Conservation (phyloP, 805 yeast species). For the Henningerozyma blattae region DNA sequence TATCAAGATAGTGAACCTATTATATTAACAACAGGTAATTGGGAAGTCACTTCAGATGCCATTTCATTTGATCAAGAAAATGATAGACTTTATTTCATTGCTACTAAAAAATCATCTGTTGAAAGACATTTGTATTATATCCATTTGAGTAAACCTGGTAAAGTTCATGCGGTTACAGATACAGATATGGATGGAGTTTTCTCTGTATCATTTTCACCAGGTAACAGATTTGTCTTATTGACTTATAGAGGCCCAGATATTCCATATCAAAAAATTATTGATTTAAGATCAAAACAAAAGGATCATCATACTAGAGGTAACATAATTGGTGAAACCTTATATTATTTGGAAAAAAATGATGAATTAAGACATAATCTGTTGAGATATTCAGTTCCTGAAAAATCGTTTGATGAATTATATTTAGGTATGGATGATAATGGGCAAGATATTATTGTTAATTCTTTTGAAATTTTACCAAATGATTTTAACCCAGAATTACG, state of each 20-base stretch:
- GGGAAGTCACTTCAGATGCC: slow-evolving; percentile 83
- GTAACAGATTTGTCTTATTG: slow-evolving; percentile 58
- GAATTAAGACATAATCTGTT: slow-evolving; percentile 28
- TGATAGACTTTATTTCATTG: slow-evolving; percentile 45
- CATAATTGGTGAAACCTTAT: slow-evolving; percentile 18
- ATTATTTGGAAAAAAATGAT: slow-evolving; percentile 29
- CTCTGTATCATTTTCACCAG: slow-evolving; percentile 65
- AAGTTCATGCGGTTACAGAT: slow-evolving; percentile 35
- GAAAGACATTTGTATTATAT: slow-evolving; percentile 79
- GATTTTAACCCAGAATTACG: slow-evolving; percentile 40
- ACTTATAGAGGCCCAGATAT: slow-evolving; percentile 68
- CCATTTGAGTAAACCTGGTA: slow-evolving; percentile 33
- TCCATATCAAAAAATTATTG: slow-evolving; percentile 67
- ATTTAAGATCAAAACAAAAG: slow-evolving; percentile 27
- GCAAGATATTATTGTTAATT: slow-evolving; percentile 41
- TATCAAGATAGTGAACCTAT: slow-evolving; percentile 42
- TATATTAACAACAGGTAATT: slow-evolving; percentile 60
- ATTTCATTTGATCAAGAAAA: slow-evolving; percentile 44
- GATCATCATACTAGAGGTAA: slow-evolving; percentile 10
- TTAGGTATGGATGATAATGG: slow-evolving; percentile 39
- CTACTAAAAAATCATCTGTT: slow-evolving; percentile 66
- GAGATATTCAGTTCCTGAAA: slow-evolving; percentile 45
- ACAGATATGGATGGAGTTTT: slow-evolving; percentile 51
- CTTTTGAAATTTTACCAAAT: slow-evolving; percentile 67
- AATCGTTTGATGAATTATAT: slow-evolving; percentile 39